A percentile compares a stretch with the other conserved stretches of the same genome.
Evolutionary conservation across 331 rosid genomes (phyloP).

Genomic region (Cydonia oblonga): DNA sequence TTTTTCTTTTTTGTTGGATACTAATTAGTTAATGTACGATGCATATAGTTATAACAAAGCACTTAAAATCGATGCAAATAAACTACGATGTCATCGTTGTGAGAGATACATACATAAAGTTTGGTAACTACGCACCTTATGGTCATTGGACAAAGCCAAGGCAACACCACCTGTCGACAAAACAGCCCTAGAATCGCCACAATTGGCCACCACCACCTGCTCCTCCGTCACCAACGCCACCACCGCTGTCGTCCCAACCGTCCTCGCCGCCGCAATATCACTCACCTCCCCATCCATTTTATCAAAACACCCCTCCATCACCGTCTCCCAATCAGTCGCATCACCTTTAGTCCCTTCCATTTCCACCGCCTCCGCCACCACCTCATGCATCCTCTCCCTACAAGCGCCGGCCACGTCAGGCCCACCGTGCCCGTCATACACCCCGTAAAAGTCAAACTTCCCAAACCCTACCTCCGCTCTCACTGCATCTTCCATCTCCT

Average conservation of each 20-base stretch:
- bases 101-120: not conserved
- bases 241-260: slow-evolving; percentile 66
- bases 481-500: slow-evolving; percentile 82
- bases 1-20: too few relatives aligned
- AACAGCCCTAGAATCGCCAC: slow-evolving; percentile 84
- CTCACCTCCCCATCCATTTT: slow-evolving; percentile 65
- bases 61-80: too few relatives aligned
- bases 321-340: slow-evolving; percentile 40
- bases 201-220: slow-evolving; percentile 62
- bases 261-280: slow-evolving; percentile 27
- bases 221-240: slow-evolving; percentile 35
- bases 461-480: slow-evolving; percentile 48
- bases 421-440: slow-evolving; percentile 86
- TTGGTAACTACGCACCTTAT: slow-evolving; percentile 40
- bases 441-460: slow-evolving; percentile 56
- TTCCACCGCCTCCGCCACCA: slow-evolving; percentile 46
- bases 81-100: too few relatives aligned
- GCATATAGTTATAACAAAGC: too few relatives aligned
- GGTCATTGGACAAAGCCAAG: slow-evolving; percentile 58
- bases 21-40: too few relatives aligned
- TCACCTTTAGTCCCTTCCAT: not conserved
- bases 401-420: slow-evolving; percentile 57
- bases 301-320: slow-evolving; percentile 69
- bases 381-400: slow-evolving; percentile 36
- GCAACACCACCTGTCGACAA: slow-evolving; percentile 53